Conservation (phyloP, 768 basidiomycete species). For the Collybia mongolica region DNA sequence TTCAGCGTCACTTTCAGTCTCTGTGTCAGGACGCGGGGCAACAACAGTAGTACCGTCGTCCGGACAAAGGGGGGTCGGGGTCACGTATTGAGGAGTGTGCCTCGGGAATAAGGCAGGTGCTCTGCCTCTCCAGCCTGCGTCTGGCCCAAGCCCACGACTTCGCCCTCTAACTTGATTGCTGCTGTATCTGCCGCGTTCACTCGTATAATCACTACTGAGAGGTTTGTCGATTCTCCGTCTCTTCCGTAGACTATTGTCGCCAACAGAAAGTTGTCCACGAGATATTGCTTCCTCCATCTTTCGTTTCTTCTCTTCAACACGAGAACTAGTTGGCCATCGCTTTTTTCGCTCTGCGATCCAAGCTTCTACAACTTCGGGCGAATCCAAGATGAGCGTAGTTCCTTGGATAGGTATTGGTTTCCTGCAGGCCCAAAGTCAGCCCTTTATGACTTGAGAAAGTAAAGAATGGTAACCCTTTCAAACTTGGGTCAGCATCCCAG, state of each 20-base stretch:
- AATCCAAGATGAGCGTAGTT: slow-evolving; percentile 72
- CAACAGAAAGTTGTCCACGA: slow-evolving; percentile 68
- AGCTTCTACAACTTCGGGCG: slow-evolving; percentile 75
- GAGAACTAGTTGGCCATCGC: slow-evolving; percentile 73
- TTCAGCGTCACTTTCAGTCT: no score
- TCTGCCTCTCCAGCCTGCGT: slow-evolving; percentile 22
- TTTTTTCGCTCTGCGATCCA: slow-evolving; percentile 91
- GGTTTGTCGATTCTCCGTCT: slow-evolving; percentile 31
- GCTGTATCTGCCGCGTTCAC: slow-evolving; percentile 4
- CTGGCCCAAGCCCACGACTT: slow-evolving; percentile 30
- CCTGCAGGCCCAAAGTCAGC: slow-evolving; percentile 30
- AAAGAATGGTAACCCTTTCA: slow-evolving; percentile 60
- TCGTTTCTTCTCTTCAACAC: slow-evolving; percentile 77
- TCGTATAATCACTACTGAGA: background rate
- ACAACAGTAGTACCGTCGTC: no score
- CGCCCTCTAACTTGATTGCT: slow-evolving; percentile 10
- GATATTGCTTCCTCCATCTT: slow-evolving; percentile 76
- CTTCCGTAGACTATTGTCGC: slow-evolving; percentile 45
- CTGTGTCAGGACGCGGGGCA: no score
- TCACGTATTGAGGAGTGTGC: no score
- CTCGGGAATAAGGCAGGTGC: no score
- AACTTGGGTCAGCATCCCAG: slow-evolving; percentile 82
- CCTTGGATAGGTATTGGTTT: slow-evolving; percentile 78
- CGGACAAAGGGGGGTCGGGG: no score
- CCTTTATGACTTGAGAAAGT: slow-evolving; percentile 1